These are phyloP conservation scores for Linum tenue DNA, from an alignment of 345 rosid genomes.

Conservation along the genomic window DNA sequence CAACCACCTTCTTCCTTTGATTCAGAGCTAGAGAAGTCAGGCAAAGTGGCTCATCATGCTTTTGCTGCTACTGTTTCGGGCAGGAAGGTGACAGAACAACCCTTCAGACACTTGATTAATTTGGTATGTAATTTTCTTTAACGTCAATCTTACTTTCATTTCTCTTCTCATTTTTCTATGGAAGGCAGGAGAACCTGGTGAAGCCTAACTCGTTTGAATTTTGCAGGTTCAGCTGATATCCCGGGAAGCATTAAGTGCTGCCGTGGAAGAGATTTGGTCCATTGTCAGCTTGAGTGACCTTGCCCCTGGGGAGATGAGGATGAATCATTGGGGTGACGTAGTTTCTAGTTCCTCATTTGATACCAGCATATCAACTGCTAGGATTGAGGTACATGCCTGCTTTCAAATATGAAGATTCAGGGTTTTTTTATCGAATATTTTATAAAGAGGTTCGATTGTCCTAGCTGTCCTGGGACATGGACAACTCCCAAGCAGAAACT, in stretches of 20 bases:
- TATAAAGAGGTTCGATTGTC: no score
- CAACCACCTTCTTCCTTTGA: background rate
- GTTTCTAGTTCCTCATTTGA: background rate
- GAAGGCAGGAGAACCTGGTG: background rate
- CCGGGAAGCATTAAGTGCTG: background rate
- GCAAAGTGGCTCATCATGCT: background rate
- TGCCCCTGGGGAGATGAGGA: background rate
- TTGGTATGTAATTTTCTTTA: background rate
- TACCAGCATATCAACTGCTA: background rate
- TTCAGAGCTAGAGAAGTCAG: background rate
- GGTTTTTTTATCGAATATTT: no score
- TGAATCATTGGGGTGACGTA: background rate
- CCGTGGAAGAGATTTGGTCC: background rate
- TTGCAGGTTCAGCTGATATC: background rate
- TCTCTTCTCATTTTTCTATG: background rate
- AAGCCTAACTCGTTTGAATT: background rate
- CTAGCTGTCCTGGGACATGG: background rate
- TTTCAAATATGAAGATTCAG: no score
- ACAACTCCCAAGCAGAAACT: background rate
- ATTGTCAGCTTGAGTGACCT: background rate
- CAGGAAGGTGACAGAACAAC: background rate
- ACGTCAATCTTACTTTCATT: background rate
- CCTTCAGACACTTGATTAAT: background rate
- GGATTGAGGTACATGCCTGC: background rate
- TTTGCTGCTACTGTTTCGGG: no score